phyloP scores from a whole-genome alignment of 257 asterid species.

The Rauvolfia tetraphylla region DNA sequence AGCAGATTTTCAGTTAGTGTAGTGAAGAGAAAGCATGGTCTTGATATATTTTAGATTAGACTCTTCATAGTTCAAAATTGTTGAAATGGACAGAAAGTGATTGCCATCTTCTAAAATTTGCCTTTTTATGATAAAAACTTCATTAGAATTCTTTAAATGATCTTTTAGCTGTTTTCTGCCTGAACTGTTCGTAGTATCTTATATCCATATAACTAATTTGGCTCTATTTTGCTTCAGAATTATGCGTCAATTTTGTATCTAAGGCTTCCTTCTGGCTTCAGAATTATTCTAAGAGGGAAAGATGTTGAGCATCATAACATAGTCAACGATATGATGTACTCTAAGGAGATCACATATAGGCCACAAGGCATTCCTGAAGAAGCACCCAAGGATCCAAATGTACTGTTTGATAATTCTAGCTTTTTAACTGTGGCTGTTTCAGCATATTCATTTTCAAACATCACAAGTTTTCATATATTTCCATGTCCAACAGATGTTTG shows the following conservation, averaged over 20 bases:
- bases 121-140: not conserved
- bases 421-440: not conserved
- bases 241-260: conserved; percentile 72
- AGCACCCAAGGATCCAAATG: conserved; percentile 39
- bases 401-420: conserved; percentile 19
- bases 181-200: not conserved
- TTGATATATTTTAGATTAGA: not conserved
- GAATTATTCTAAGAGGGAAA: conserved; percentile 53
- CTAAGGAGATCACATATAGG: conserved; percentile 32
- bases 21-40: not conserved
- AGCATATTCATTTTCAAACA: not conserved
- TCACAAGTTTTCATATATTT: not conserved
- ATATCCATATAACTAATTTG: not conserved
- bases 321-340: conserved; percentile 43
- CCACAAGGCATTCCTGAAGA: conserved; percentile 40
- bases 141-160: not conserved
- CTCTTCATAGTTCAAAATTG: not conserved
- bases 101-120: not conserved
- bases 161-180: not conserved
- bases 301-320: conserved; percentile 57
- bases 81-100: not conserved
- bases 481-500: conserved; percentile 33
- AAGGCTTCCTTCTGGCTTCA: conserved; percentile 50
- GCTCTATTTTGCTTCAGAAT: conserved; percentile 37
- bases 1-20: not conserved